phyloP scores from a whole-genome alignment of 2,329 filamentous ascomycete species.

The Aspergillus melleus region DNA sequence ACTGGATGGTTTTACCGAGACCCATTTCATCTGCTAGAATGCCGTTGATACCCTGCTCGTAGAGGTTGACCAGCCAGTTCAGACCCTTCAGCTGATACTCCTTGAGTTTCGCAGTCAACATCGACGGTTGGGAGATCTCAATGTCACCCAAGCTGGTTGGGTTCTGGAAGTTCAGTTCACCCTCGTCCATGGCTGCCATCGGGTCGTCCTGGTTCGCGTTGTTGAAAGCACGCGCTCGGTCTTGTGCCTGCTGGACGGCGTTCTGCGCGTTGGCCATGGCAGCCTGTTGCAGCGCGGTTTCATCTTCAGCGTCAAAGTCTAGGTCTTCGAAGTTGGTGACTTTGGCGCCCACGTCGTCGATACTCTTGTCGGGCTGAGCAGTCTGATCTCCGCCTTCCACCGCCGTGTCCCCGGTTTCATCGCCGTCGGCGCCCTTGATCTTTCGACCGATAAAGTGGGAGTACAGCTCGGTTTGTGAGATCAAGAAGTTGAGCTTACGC shows the following conservation, averaged over 20 bases:
- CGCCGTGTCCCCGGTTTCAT: constrained; percentile 82
- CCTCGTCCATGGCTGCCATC: constrained; percentile 79
- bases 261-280: constrained; percentile 96
- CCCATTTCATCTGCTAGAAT: constrained; percentile 99
- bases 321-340: constrained; percentile 93
- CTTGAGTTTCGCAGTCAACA: constrained; percentile 91
- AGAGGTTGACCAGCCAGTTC: constrained; percentile 98
- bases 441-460: constrained; percentile 99
- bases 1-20: constrained; percentile 98
- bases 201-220: constrained; percentile 66
- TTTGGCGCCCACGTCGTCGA: constrained; percentile 60
- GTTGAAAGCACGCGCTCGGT: constrained; percentile 92
- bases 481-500: constrained; percentile 98
- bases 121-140: constrained; percentile 89
- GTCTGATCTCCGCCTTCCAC: constrained; percentile 46
- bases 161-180: constrained; percentile 99
- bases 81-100: constrained; percentile 99
- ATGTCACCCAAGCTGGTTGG: constrained; percentile 92
- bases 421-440: constrained; percentile 95
- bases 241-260: constrained; percentile 90
- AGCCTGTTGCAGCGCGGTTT: constrained; percentile 74
- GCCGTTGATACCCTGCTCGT: constrained; percentile 99
- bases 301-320: constrained; percentile 94
- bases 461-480: constrained; percentile 97
- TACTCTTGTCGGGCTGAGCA: constrained; percentile 32